phyloP scores from a whole-genome alignment of 1,284 basidiomycete species.

The Pseudozyma pruni region DNA sequence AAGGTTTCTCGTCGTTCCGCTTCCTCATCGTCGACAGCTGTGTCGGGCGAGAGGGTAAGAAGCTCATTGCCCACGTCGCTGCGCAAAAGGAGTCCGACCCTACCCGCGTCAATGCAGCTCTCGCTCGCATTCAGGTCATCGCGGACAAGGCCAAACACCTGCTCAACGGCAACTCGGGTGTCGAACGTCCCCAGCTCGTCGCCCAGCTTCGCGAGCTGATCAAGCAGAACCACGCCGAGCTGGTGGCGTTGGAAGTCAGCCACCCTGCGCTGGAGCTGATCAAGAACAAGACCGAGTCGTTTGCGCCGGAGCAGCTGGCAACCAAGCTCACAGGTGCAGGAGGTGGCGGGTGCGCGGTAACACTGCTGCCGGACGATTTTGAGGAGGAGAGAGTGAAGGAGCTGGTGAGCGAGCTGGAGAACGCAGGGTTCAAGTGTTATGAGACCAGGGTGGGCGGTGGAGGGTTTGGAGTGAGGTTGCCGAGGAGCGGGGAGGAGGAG shows the following conservation, averaged over 20 bases:
- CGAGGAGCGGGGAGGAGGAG: conserved; percentile 22
- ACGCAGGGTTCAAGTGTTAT: conserved; percentile 83
- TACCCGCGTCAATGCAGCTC: conserved; percentile 48
- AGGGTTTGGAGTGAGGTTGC: conserved; percentile 83
- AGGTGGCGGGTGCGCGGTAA: conserved; percentile 97
- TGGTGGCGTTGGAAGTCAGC: conserved; percentile 89
- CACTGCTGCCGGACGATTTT: conserved; percentile 86
- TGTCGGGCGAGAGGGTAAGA: conserved; percentile 91
- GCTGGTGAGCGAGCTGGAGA: conserved; percentile 43
- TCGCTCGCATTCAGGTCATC: conserved; percentile 49
- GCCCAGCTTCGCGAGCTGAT: conserved; percentile 70
- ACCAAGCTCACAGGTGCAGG: conserved; percentile 99
- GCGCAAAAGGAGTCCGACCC: conserved; percentile 77
- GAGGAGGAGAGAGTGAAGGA: conserved; percentile 32
- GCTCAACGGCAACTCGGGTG: conserved; percentile 33
- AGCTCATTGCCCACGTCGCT: conserved; percentile 87
- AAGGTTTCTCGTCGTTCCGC: conserved; percentile 74
- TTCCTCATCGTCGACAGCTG: conserved; percentile 94
- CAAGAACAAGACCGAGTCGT: conserved; percentile 77
- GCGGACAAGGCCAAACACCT: conserved; percentile 52
- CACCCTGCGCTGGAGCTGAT: conserved; percentile 89
- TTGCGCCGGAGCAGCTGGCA: conserved; percentile 72
- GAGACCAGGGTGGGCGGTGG: conserved; percentile 91
- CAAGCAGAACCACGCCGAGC: conserved; percentile 85
- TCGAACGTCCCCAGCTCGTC: conserved; percentile 28